A percentile compares a stretch with the other conserved stretches of the same genome.
Evolutionary conservation across 2,329 filamentous ascomycete species (phyloP).

Genomic region (Alternaria viburni): DNA sequence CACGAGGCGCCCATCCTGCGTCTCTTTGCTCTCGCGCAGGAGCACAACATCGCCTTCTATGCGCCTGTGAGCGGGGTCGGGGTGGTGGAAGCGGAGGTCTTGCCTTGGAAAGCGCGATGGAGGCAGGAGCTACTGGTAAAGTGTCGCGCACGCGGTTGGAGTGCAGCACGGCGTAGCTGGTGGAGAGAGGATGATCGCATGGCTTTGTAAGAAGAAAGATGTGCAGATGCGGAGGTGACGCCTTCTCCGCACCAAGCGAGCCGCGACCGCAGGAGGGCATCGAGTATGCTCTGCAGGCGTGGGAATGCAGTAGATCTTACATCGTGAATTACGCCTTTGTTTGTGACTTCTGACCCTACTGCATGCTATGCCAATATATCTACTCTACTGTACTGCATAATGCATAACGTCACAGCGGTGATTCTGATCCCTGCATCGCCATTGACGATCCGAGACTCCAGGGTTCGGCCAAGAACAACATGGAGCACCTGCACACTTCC

Average conservation of each 20-base stretch:
- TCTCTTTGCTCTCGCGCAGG: conserved; percentile 49
- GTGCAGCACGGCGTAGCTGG: conserved; percentile 1
- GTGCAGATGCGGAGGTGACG: conserved; percentile 21
- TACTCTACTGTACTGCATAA: background rate
- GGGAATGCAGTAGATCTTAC: background rate
- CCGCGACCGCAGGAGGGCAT: conserved; percentile 1
- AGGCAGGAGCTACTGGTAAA: conserved; percentile 28
- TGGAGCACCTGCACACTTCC: conserved; percentile 9
- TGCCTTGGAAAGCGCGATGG: conserved; percentile 39
- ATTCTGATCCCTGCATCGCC: conserved; percentile 13
- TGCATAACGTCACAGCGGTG: background rate
- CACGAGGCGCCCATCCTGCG: conserved; percentile 48
- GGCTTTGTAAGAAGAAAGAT: conserved; percentile 18
- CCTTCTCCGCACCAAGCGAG: conserved; percentile 14
- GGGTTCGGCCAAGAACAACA: conserved; percentile 25
- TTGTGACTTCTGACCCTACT: too few relatives aligned
- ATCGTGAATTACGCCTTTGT: too few relatives aligned
- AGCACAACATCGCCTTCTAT: conserved; percentile 51
- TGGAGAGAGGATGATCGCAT: conserved; percentile 24
- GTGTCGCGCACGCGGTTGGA: conserved; percentile 8
- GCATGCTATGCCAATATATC: background rate
- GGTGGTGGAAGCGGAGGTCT: conserved; percentile 8
- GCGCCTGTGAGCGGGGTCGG: conserved; percentile 18
- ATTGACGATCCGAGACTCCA: conserved; percentile 20
- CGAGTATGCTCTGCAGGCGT: background rate